A percentile compares a stretch with the other conserved stretches of the same genome.
phyloP scores from a whole-genome alignment of 1,284 basidiomycete genomes.

The Tylopilus sp. region DNA sequence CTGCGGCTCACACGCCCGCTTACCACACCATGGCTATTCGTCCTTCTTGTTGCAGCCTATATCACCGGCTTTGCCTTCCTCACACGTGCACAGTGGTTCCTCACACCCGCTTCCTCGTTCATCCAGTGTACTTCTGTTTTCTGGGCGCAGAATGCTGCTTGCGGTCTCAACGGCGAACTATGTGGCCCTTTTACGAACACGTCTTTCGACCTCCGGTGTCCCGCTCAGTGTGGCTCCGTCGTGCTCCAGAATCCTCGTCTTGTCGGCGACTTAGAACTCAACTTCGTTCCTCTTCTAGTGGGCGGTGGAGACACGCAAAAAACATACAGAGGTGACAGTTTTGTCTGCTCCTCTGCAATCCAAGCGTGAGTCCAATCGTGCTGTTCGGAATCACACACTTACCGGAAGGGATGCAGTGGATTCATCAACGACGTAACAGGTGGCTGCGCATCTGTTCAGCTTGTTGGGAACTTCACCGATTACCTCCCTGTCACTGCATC shows the following conservation, averaged over 20 bases:
- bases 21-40: constrained; percentile 51
- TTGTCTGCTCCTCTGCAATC: constrained; percentile 83
- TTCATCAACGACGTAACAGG: constrained; percentile 61
- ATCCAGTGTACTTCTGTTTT: constrained; percentile 68
- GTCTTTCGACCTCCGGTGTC: constrained; percentile 76
- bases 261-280: constrained; percentile 64
- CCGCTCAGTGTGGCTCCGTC: constrained; percentile 64
- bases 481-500: constrained; percentile 59
- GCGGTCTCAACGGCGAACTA: constrained; percentile 67
- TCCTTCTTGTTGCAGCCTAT: constrained; percentile 56
- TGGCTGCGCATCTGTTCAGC: constrained; percentile 71
- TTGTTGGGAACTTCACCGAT: constrained; percentile 69
- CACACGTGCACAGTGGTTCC: constrained; percentile 66
- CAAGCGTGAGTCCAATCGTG: constrained; percentile 57
- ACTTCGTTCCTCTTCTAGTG: constrained; percentile 73
- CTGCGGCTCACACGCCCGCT: constrained; percentile 49
- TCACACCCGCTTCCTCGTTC: constrained; percentile 59
- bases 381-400: background rate
- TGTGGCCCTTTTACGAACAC: constrained; percentile 68
- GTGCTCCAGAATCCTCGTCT: constrained; percentile 75
- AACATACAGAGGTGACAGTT: constrained; percentile 82
- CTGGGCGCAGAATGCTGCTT: constrained; percentile 68
- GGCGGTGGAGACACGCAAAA: constrained; percentile 70
- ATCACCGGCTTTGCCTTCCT: constrained; percentile 74
- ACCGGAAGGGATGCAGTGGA: constrained; percentile 46